Evolutionary conservation across 2,329 filamentous ascomycete genomes (phyloP).

Genomic region (Exophiala sp.): DNA sequence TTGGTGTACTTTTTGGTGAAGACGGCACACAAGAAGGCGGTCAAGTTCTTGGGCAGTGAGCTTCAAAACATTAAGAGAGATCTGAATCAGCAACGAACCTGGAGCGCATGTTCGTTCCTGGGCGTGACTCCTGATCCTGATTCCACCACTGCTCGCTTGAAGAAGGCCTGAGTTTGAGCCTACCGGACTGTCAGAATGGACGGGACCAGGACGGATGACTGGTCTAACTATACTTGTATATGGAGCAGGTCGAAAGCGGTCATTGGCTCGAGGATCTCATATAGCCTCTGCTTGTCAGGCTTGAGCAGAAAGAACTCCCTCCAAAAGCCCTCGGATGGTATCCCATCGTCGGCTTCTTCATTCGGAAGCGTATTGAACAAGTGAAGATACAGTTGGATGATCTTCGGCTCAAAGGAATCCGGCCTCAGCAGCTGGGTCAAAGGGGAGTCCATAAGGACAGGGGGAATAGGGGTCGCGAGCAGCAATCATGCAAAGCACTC

Average conservation of each 20-base stretch:
- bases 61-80: background rate
- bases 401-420: constrained; percentile 87
- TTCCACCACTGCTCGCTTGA: constrained; percentile 64
- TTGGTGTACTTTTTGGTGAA: constrained; percentile 89
- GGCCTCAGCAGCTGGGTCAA: constrained; percentile 88
- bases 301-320: constrained; percentile 86
- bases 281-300: constrained; percentile 66
- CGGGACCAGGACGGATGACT: constrained; percentile 2
- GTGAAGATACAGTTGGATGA: constrained; percentile 79
- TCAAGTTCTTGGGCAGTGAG: constrained; percentile 67
- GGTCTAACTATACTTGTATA: constrained; percentile 52
- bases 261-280: constrained; percentile 62
- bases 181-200: constrained; percentile 32
- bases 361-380: constrained; percentile 57
- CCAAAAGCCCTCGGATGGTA: constrained; percentile 87
- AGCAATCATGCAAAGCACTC: background rate
- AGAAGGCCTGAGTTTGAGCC: constrained; percentile 69
- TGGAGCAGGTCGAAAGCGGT: constrained; percentile 69
- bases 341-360: constrained; percentile 55
- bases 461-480: background rate
- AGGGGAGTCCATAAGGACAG: constrained; percentile 53
- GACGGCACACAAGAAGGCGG: constrained; percentile 74
- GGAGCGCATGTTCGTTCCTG: constrained; percentile 71
- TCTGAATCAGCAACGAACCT: constrained; percentile 50
- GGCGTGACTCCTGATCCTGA: constrained; percentile 58